Base-by-base conservation (phyloP, 2,329 filamentous ascomycete species). In the Nannizzia gypsea region DNA sequence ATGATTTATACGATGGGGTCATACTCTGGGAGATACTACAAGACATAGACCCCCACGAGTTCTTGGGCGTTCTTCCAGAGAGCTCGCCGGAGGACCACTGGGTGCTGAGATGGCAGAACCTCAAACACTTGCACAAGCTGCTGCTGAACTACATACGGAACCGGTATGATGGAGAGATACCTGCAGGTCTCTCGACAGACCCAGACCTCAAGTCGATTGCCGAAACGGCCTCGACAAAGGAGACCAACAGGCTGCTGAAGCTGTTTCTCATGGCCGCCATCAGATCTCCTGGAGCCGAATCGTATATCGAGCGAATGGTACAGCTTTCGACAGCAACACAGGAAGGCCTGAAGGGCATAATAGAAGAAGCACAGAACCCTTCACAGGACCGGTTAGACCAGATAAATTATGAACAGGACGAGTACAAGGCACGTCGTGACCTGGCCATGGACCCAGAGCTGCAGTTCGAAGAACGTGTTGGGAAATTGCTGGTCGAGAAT, bases 251-350 rank as follows among this genome's bases (percentile, higher is more conserved):
- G 76, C 75, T 87, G 57, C 74, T 87, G 46, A 82, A 83, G 61
- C 76, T 87, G 59, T 79, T 87, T 68, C 76, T 87, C 22, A 80
- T 84, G 60, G 79, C 79, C n/a, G 82, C 82, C 26, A 80, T 84
- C 63, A 78, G 80, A 67, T 83, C 83, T 11, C 79, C 81, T 26
- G 79, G 82, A 59, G 71, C 74, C 15, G 78, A 78, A 60, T 76
- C 77, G 36, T 84, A 83, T 67, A 77, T 86, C 60, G 71, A 72
- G 50, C 76, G 73, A 48, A 73, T 79, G 63, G 74, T 75, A 64
- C 69, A 69, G 44, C 63, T 79, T 46, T 73, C 71, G 48, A 73
- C 72, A 3, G 67, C 72, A 36, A 77, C 75, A 3, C 75, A 78
- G 61, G 72, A 75, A 60, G 72, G 73, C 2, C 66, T 79, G 56